Evolutionary conservation across 768 basidiomycete genomes (phyloP).

Genomic region (Daedalea quercina): DNA sequence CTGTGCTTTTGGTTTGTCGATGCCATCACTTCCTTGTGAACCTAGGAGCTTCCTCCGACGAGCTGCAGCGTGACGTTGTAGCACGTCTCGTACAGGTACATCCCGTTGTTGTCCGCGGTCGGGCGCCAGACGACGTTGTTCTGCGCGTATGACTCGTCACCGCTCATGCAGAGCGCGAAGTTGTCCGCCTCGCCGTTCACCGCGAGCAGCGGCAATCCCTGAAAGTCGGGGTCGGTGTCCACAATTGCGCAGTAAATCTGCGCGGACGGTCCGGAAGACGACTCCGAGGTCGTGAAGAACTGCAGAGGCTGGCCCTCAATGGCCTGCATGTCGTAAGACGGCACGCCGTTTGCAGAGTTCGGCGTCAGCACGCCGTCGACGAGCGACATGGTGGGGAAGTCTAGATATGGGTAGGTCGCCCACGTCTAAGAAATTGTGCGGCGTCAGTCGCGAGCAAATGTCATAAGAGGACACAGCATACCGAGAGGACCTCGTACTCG

Average conservation of each 20-base stretch:
- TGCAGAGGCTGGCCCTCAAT: conserved; percentile 25
- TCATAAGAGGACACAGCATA: conserved; percentile 9
- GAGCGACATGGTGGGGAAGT: conserved; percentile 37
- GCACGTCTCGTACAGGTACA: conserved; percentile 4
- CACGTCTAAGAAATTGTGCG: conserved; percentile 29
- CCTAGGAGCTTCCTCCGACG: not conserved
- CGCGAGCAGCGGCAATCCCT: conserved; percentile 18
- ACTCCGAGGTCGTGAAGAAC: conserved; percentile 30
- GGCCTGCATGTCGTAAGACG: conserved; percentile 29
- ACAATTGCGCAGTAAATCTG: conserved; percentile 32
- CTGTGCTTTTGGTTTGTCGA: no score
- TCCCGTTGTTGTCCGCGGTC: not conserved
- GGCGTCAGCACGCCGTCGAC: conserved; percentile 32
- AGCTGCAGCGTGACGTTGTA: conserved; percentile 5
- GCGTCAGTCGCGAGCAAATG: not conserved
- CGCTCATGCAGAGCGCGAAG: conserved; percentile 12
- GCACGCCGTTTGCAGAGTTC: conserved; percentile 14
- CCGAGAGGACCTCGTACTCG: conserved; percentile 37
- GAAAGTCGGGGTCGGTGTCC: conserved; percentile 15
- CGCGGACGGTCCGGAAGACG: conserved; percentile 18
- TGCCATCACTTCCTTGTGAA: no score
- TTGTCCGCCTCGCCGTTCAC: conserved; percentile 15
- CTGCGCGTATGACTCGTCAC: conserved; percentile 1
- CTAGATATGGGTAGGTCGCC: conserved; percentile 39
- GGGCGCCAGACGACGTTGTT: conserved; percentile 16